These are phyloP conservation scores for Fragaria vesca DNA, from an alignment of 306 rosid genomes.

Conservation along the genomic window DNA sequence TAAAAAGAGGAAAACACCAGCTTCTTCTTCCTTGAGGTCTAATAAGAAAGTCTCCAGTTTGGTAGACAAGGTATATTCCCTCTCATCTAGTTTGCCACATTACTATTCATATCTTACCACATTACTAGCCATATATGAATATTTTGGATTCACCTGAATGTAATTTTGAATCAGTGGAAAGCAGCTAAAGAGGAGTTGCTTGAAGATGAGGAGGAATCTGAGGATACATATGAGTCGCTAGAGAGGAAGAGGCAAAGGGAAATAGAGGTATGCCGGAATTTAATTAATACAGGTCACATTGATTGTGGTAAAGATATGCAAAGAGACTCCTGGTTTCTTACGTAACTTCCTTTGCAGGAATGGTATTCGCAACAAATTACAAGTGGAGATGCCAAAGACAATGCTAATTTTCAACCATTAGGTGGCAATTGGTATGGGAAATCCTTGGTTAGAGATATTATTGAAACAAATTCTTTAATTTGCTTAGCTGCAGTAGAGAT, in stretches of 20 bases:
- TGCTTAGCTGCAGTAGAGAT: background rate
- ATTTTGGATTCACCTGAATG: slow-evolving; percentile 2
- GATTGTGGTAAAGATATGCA: too few relatives aligned
- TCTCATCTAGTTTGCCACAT: background rate
- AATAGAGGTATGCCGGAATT: slow-evolving; percentile 64
- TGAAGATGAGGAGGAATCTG: slow-evolving; percentile 92
- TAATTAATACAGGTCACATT: background rate
- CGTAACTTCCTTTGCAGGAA: slow-evolving; percentile 45
- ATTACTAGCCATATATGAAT: background rate
- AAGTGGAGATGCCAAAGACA: slow-evolving; percentile 92
- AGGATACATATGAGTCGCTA: slow-evolving; percentile 59
- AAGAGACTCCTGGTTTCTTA: slow-evolving; percentile 27
- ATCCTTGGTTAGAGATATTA: background rate
- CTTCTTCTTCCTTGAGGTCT: slow-evolving; percentile 79
- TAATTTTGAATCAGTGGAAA: slow-evolving; percentile 66
- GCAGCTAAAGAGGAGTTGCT: slow-evolving; percentile 97
- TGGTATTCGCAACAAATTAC: slow-evolving; percentile 90
- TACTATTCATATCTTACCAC: background rate
- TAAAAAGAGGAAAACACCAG: slow-evolving; percentile 68
- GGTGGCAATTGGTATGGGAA: slow-evolving; percentile 87
- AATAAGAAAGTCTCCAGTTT: slow-evolving; percentile 92
- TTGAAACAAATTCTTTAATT: background rate
- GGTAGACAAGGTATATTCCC: slow-evolving; percentile 68
- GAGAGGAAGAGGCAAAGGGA: slow-evolving; percentile 91
- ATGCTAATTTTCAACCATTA: slow-evolving; percentile 94